Percentiles rank a stretch among this genome's conserved stretches.
Conservation (phyloP, 140 eudicot genomes). For the Bidens hawaiensis region DNA sequence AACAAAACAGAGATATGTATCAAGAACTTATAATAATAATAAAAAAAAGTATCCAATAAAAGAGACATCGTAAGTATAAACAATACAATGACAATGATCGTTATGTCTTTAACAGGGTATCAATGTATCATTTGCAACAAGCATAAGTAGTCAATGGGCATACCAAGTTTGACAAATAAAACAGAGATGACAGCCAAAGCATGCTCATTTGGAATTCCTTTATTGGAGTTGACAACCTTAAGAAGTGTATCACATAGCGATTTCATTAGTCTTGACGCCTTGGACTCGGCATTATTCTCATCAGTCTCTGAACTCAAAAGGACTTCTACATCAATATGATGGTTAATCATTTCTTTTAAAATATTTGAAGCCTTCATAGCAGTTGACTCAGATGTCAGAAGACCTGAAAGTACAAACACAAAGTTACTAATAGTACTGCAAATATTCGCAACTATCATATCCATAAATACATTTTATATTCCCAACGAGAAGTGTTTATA, state of each 20-base stretch:
- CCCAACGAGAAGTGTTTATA: background rate
- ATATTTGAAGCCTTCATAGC: conserved; percentile 61
- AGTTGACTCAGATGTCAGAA: conserved; percentile 63
- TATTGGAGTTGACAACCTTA: conserved; percentile 30
- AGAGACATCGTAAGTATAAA: background rate
- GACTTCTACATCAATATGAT: conserved; percentile 37
- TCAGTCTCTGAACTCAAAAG: conserved; percentile 21
- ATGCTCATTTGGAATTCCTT: conserved; percentile 57
- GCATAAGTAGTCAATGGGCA: conserved; percentile 8
- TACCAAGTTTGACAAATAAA: conserved; percentile 83
- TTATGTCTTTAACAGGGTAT: background rate
- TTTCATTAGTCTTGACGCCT: conserved; percentile 41
- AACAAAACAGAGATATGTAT: background rate
- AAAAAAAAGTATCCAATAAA: background rate
- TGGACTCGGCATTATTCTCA: conserved; percentile 24
- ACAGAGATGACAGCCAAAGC: conserved; percentile 52
- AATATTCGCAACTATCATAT: conserved; percentile 9
- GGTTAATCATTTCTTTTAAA: conserved; percentile 50
- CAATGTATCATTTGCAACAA: background rate
- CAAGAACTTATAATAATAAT: background rate
- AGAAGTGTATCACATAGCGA: conserved; percentile 52
- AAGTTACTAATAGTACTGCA: conserved; percentile 20
- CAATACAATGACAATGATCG: background rate
- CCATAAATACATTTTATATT: conserved; percentile 1
- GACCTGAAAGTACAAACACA: conserved; percentile 45